Conservation (phyloP, 148 eudicot genomes). For the Arctostaphylos glauca region DNA sequence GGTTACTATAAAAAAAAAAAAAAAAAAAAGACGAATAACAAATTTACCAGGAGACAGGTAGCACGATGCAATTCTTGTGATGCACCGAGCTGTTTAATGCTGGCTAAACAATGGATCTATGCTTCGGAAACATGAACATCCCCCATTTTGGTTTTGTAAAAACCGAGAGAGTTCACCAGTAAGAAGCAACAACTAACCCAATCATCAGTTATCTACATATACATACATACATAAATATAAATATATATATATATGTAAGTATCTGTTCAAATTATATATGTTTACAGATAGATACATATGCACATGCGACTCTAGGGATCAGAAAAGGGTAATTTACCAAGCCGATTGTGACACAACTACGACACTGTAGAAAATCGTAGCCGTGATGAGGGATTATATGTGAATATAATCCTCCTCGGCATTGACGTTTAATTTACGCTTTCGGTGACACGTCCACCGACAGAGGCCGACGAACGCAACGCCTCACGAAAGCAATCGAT, state of each 20-base stretch:
- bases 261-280: too few relatives aligned
- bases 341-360: neutral
- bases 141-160: neutral
- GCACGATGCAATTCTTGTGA: neutral
- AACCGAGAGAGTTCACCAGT: conserved; percentile 16
- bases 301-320: neutral
- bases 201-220: neutral
- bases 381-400: neutral
- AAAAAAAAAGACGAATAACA: neutral
- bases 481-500: conserved; percentile 10
- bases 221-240: neutral
- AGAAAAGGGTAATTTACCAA: neutral
- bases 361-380: neutral
- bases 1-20: too few relatives aligned
- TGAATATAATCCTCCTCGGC: neutral
- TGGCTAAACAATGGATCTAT: conserved; percentile 8
- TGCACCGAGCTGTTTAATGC: conserved; percentile 18
- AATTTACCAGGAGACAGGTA: conserved; percentile 19
- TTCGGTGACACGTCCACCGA: conserved; percentile 13
- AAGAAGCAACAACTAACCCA: conserved; percentile 9
- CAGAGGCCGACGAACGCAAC: conserved; percentile 11
- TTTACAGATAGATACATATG: too few relatives aligned
- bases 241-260: neutral
- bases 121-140: conserved; percentile 16
- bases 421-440: neutral